Percentiles rank a stretch among this genome's conserved stretches.
Evolutionary conservation across 495 filamentous ascomycete genomes (phyloP).

Genomic region (Hyaloscypha variabilis): DNA sequence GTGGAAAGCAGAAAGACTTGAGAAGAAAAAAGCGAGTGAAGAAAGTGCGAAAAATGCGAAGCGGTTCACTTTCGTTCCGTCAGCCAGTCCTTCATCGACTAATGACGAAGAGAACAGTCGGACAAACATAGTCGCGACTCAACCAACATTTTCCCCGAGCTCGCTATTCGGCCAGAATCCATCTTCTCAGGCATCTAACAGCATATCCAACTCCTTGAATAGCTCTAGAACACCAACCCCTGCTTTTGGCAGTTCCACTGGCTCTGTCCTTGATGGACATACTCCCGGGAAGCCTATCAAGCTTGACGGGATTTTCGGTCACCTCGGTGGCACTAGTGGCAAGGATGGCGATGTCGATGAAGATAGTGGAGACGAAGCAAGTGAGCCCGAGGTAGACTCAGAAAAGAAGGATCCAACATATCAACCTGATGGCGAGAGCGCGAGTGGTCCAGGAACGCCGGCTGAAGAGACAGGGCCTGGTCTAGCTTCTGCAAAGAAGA

Average conservation of each 20-base stretch:
- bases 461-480: slow-evolving; percentile 30
- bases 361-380: slow-evolving; percentile 31
- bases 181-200: slow-evolving; percentile 12
- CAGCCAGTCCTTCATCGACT: slow-evolving; percentile 15
- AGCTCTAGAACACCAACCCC: slow-evolving; percentile 31
- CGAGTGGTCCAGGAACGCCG: slow-evolving; percentile 34
- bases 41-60: slow-evolving; percentile 33
- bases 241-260: slow-evolving; percentile 34
- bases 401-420: slow-evolving; percentile 32
- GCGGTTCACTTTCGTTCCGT: slow-evolving; percentile 42
- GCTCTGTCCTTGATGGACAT: slow-evolving; percentile 31
- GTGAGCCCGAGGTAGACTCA: slow-evolving; percentile 27
- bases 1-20: slow-evolving; percentile 38
- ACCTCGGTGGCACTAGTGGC: slow-evolving; percentile 38
- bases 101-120: slow-evolving; percentile 20
- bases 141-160: slow-evolving; percentile 8
- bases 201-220: slow-evolving; percentile 26
- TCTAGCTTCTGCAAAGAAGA: slow-evolving; percentile 30
- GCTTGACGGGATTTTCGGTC: slow-evolving; percentile 51
- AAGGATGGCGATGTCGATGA: slow-evolving; percentile 33
- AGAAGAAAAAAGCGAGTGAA: slow-evolving; percentile 43
- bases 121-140: not conserved
- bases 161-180: slow-evolving; percentile 19
- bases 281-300: slow-evolving; percentile 10
- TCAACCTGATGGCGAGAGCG: slow-evolving; percentile 33